These are phyloP conservation scores for Daldinia eschscholtzii DNA, from an alignment of 2,329 filamentous ascomycete species.

Conservation along the genomic window DNA sequence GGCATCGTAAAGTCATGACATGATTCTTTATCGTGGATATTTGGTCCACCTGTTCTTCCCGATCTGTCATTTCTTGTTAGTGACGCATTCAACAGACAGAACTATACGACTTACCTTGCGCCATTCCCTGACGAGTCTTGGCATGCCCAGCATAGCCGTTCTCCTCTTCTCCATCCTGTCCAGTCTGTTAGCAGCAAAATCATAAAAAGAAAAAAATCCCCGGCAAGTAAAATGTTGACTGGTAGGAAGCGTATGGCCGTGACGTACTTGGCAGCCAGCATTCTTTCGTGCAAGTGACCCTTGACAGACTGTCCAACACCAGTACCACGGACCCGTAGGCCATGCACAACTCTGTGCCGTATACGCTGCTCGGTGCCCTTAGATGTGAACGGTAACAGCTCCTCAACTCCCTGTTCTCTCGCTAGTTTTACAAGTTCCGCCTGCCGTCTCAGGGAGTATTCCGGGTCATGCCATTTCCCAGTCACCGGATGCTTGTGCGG, in stretches of 20 bases:
- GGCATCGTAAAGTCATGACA: constrained; percentile 26
- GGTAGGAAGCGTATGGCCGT: constrained; percentile 12
- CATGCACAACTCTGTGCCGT: constrained; percentile 79
- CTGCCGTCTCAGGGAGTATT: constrained; percentile 86
- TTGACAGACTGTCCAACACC: constrained; percentile 94
- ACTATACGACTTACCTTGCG: constrained; percentile 79
- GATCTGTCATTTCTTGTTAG: constrained; percentile 60
- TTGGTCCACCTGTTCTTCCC: constrained; percentile 69
- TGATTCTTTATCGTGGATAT: constrained; percentile 65
- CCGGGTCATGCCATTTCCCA: constrained; percentile 85
- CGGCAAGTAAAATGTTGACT: background rate
- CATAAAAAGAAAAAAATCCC: background rate
- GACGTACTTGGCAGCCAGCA: constrained; percentile 78
- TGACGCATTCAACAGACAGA: constrained; percentile 23
- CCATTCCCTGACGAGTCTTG: constrained; percentile 90
- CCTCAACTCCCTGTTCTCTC: constrained; percentile 80
- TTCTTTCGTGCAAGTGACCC: constrained; percentile 93
- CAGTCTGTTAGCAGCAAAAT: constrained; percentile 51
- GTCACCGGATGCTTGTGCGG: constrained; percentile 82
- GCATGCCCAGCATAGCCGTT: constrained; percentile 95
- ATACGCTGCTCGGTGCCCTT: constrained; percentile 82
- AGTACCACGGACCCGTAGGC: constrained; percentile 89
- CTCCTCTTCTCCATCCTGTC: constrained; percentile 85
- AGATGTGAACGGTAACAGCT: constrained; percentile 79
- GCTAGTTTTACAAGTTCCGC: constrained; percentile 92